Evolutionary conservation across 2,329 filamentous ascomycete genomes (phyloP).

Genomic region (Microthyrium microscopicum): DNA sequence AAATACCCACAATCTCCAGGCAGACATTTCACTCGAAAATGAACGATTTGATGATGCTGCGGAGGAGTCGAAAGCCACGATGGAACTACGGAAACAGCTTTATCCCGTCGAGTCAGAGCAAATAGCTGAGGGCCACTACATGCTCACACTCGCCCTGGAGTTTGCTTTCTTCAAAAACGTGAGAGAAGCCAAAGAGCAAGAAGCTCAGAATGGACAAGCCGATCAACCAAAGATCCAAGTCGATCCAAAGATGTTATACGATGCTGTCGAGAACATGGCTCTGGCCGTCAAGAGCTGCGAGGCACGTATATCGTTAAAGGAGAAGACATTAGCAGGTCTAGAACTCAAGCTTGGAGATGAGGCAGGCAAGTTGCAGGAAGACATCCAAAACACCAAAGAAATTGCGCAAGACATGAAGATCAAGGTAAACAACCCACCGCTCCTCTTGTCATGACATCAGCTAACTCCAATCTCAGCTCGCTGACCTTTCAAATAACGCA

Average conservation of each 20-base stretch:
- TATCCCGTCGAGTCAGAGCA: conserved; percentile 68
- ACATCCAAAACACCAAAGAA: conserved; percentile 59
- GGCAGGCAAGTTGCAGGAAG: conserved; percentile 47
- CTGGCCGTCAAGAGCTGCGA: conserved; percentile 57
- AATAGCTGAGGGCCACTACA: conserved; percentile 89
- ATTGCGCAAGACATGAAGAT: conserved; percentile 66
- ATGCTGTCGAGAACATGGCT: conserved; percentile 55
- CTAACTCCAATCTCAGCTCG: conserved; percentile 34
- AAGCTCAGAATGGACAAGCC: conserved; percentile 26
- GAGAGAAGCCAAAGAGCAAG: conserved; percentile 33
- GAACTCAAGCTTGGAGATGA: conserved; percentile 36
- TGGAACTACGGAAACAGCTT: conserved; percentile 63
- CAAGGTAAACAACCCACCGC: conserved; percentile 31
- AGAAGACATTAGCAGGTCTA: conserved; percentile 40
- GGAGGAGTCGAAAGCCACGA: conserved; percentile 59
- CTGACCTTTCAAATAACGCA: no score
- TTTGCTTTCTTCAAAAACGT: conserved; percentile 66
- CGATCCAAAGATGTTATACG: conserved; percentile 53
- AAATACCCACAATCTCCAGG: conserved; percentile 84
- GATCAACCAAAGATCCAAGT: conserved; percentile 24
- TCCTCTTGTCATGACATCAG: conserved; percentile 3
- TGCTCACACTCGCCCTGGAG: conserved; percentile 85
- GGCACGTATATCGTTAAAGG: conserved; percentile 52
- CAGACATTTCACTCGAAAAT: conserved; percentile 93
- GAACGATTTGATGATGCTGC: conserved; percentile 86